These are phyloP conservation scores for Rosa lucieae DNA, from an alignment of 306 rosid genomes.

Conservation along the genomic window DNA sequence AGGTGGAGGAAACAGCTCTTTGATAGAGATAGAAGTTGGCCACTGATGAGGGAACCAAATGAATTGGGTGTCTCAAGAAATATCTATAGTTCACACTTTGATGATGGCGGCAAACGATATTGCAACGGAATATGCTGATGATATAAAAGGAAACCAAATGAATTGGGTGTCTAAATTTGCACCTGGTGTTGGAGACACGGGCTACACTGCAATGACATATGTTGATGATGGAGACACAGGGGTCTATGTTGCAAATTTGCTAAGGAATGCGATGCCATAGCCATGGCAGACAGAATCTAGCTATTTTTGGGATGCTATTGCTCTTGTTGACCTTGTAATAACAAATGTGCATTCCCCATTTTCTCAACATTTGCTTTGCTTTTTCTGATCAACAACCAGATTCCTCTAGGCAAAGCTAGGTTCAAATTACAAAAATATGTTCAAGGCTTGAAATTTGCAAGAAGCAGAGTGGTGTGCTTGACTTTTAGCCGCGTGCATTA, in stretches of 20 bases:
- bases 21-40: slow-evolving; percentile 23
- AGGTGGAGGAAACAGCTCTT: slow-evolving; percentile 5
- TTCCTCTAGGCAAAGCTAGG: neutral
- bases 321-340: slow-evolving; percentile 9
- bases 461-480: neutral
- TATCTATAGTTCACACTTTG: neutral
- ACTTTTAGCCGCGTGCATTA: neutral
- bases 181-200: slow-evolving; percentile 12
- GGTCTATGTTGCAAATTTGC: neutral
- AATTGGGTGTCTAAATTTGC: slow-evolving; percentile 5
- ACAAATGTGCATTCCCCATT: neutral
- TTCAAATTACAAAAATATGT: neutral
- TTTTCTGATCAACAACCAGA: neutral
- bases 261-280: neutral
- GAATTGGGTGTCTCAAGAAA: neutral
- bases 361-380: neutral
- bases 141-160: slow-evolving; percentile 13
- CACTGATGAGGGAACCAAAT: slow-evolving; percentile 24
- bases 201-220: neutral
- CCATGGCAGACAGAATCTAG: slow-evolving; percentile 39
- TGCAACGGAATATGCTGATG: slow-evolving; percentile 5
- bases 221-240: neutral
- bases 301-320: slow-evolving; percentile 12
- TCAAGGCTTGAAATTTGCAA: neutral
- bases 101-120: slow-evolving; percentile 10